Evolutionary conservation across 305 asterid genomes (phyloP).

Genomic region (Solanum hybrid): DNA sequence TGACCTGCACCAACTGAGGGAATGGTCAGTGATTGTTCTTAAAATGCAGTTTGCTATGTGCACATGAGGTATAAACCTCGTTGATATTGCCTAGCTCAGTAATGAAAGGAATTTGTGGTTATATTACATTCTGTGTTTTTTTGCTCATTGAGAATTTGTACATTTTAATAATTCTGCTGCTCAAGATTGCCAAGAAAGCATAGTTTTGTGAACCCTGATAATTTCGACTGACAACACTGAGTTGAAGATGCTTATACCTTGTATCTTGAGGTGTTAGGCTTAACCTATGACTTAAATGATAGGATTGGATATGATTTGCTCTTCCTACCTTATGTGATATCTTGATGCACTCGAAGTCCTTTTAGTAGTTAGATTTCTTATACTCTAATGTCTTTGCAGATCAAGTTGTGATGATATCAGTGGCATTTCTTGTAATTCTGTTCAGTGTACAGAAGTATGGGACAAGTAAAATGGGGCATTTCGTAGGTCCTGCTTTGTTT

Average conservation of each 20-base stretch:
- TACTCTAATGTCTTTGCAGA: constrained; percentile 46
- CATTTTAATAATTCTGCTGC: neutral
- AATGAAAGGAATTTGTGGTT: neutral
- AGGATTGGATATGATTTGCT: neutral
- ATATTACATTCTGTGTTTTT: neutral
- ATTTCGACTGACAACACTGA: neutral
- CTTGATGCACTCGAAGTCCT: neutral
- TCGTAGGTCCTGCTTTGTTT: constrained; percentile 96
- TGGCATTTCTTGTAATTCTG: constrained; percentile 79
- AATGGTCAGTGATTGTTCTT: neutral
- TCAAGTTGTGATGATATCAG: constrained; percentile 89
- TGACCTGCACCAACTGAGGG: neutral
- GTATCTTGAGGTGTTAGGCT: neutral
- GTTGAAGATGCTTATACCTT: neutral
- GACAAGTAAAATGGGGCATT: constrained; percentile 92
- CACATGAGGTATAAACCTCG: neutral
- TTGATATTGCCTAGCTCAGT: neutral
- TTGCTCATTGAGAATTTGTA: neutral
- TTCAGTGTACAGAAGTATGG: constrained; percentile 98
- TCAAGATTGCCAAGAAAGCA: neutral
- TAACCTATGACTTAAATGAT: neutral
- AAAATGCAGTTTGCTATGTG: neutral
- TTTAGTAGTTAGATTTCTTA: neutral
- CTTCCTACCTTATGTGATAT: neutral
- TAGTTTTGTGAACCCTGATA: neutral